Evolutionary conservation across 2,329 filamentous ascomycete genomes (phyloP), one percentile per base, ranked within the genome.

Genomic region (Ophiostoma perfectum): DNA sequence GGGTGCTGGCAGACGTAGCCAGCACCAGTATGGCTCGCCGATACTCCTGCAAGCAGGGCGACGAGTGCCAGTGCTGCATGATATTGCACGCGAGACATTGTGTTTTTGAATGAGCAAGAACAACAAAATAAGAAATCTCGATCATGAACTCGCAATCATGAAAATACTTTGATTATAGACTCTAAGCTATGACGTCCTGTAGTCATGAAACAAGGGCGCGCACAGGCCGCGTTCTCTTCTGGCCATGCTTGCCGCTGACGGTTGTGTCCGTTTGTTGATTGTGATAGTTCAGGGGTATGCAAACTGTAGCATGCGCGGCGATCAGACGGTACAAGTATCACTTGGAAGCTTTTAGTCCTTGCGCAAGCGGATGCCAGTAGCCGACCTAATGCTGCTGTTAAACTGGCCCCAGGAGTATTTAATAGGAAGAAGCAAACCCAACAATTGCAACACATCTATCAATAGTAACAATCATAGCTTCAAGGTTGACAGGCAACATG

Each of bases 1-100:
- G 72, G 72, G 45, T 73, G 55, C 5, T 39, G 27, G 55, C 55
- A 60, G 55, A 38, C 11, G 12, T 60, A 38, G n/a, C 11, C 55
- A 27, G 55, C n/a, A 7, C 16, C 27, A 8, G 27, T 12, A 12
- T 6, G 7, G 42, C 7, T 12, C 27, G 55, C 7, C 27, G 55
- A 60, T 38, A 12, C 55, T 27, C 27, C 27, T 7, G 55, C 27
- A 7, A 60, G 27, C 27, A 60, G 55, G 12, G 27, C 55, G 8
- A 38, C 4, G 18, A 55, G 8, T 36, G 6, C 27, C 27, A 27
- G 27, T 27, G 27, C 27, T 27, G 27, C 2, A 27, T 27, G 27
- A 27, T 27, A 27, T 27, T 27, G 27, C 27, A 27, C 27, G 27
- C 27, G 27, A 27, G 27, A 27, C 27, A 27, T 27, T 27, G 27